phyloP scores from a whole-genome alignment of 2,329 filamentous ascomycete genomes.

The Diplodia mutila region DNA sequence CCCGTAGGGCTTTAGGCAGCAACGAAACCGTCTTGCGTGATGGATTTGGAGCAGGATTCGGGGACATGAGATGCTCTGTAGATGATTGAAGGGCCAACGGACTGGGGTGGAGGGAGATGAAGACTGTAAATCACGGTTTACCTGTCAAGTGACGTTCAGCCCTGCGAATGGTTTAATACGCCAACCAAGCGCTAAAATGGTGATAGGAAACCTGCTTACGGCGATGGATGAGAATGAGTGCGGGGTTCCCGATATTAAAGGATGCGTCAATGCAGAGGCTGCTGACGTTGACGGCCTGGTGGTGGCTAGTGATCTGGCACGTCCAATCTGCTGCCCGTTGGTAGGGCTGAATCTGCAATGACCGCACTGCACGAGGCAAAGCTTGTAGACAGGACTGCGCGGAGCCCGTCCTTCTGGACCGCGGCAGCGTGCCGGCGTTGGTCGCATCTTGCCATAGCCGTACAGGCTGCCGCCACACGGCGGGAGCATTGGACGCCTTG shows the following conservation, averaged over 20 bases:
- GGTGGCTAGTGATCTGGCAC: slow-evolving; percentile 3
- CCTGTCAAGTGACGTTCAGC: slow-evolving; percentile 10
- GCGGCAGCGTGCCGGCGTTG: slow-evolving; percentile 13
- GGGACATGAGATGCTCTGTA: slow-evolving; percentile 9
- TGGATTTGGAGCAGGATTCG: background rate
- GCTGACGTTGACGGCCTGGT: background rate
- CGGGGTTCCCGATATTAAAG: slow-evolving; percentile 22
- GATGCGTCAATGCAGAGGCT: slow-evolving; percentile 15
- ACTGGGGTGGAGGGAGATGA: slow-evolving; percentile 5
- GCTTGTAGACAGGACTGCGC: slow-evolving; percentile 4
- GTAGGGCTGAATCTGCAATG: slow-evolving; percentile 16
- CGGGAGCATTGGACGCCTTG: slow-evolving; percentile 21
- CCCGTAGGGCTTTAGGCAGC: slow-evolving; percentile 1
- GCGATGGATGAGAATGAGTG: slow-evolving; percentile 4
- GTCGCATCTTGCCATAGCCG: slow-evolving; percentile 5
- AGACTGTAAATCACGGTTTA: background rate
- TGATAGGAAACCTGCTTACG: slow-evolving; percentile 8
- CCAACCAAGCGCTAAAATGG: background rate
- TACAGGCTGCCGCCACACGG: slow-evolving; percentile 2
- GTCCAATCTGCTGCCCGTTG: background rate
- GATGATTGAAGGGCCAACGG: background rate
- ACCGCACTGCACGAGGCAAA: slow-evolving; percentile 12
- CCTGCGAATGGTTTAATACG: background rate
- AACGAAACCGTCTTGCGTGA: background rate
- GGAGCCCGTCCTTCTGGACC: background rate